Evolutionary conservation across 2,329 filamentous ascomycete genomes (phyloP), one percentile per base, ranked within the genome.

Genomic region (Claviceps sp.): DNA sequence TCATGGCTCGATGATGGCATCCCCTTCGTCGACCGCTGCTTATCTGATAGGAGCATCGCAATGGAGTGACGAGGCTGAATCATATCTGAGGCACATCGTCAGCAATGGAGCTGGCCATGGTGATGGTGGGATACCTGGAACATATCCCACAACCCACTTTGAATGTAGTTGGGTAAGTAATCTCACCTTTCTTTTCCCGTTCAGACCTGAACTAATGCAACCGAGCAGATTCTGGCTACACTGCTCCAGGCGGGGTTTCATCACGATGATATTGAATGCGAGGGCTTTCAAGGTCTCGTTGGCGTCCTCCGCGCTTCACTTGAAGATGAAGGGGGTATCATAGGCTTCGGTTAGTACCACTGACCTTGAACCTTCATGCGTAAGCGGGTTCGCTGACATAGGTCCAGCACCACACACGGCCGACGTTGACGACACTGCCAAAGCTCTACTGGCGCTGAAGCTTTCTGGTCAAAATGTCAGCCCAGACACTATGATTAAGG

Each of bases 391-490:
- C 37, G 22, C 43, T 22, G 19, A 13, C 16, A 42, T 17, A 50
- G 34, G 30, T 7, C 3, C n/a, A 48, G 48, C 30, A 45, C 19
- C 17, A 14, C 34, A 16, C 39, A 17, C 48, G 41, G 5, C 30
- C 34, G 57, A 59, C 50, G 56, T 48, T 5, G 57, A 59, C 45
- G 56, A 59, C 48, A 58, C 50, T 1, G 55, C 57, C 16, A 58
- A 54, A 37, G 37, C 45, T n/a, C 50, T 59, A 19, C 40, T 43
- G 6, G 38, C 46, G 16, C 51, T 58, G n/a, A 44, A 17, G 7
- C 43, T 24, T 3, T 52, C 55, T 4, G 54, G 55, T 5, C 48
- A 49, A 2, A n/a, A 41, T 2, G 13, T 46, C 5, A 53, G 42
- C 34, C 8, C n/a, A 42, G 5, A 50, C 22, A 8, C n/a, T 6